These are phyloP conservation scores for Myriosclerotinia duriaeana DNA, from an alignment of 2,329 filamentous ascomycete species.

Conservation along the genomic window DNA sequence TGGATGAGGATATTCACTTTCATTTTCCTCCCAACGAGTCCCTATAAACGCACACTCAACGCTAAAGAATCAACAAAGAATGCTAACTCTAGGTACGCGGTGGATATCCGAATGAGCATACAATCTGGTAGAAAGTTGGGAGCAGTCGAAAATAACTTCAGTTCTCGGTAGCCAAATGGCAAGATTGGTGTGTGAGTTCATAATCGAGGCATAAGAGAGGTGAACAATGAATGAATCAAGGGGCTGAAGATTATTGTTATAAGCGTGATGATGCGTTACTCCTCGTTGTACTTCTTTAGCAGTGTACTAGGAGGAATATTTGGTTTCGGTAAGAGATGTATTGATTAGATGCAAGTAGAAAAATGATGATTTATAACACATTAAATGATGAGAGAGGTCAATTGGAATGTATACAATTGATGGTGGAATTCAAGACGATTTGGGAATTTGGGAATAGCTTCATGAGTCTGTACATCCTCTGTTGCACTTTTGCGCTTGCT, in stretches of 20 bases:
- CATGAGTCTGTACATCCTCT: too few relatives aligned
- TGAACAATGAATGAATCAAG: slow-evolving; percentile 29
- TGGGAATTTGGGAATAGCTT: too few relatives aligned
- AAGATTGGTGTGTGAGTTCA: not conserved
- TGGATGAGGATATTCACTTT: not conserved
- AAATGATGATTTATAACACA: too few relatives aligned
- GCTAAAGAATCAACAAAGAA: not conserved
- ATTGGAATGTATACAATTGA: too few relatives aligned
- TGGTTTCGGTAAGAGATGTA: not conserved
- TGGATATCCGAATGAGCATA: not conserved
- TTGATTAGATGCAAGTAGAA: not conserved
- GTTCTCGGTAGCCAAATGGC: not conserved
- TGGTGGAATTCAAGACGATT: too few relatives aligned
- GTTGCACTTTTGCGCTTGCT: slow-evolving; percentile 5
- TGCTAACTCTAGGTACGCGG: not conserved
- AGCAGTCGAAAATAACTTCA: not conserved
- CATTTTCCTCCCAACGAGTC: not conserved
- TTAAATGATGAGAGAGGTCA: too few relatives aligned
- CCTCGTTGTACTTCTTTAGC: not conserved
- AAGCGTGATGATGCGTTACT: slow-evolving; percentile 15
- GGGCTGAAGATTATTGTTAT: slow-evolving; percentile 24
- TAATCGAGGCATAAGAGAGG: slow-evolving; percentile 24
- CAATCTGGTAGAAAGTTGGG: not conserved
- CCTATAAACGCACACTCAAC: not conserved
- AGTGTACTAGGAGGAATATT: not conserved